Percentiles rank a stretch among this genome's conserved stretches.
Conservation (phyloP, 306 rosid genomes). For the Cicer arietinum region DNA sequence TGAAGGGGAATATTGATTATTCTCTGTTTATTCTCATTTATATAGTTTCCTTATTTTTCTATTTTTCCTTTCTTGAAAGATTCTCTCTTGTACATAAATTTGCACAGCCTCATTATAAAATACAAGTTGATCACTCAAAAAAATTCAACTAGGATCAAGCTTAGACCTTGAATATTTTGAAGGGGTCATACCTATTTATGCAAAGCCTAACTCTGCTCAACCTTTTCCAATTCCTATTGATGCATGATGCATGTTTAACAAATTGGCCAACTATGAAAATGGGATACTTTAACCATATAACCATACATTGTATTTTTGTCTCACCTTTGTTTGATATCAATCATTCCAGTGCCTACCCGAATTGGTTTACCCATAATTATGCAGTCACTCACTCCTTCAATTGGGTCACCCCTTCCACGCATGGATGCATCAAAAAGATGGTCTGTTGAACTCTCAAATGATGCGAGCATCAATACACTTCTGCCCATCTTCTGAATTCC, state of each 20-base stretch:
- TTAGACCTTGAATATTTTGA: too few relatives aligned
- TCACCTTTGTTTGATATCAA: constrained; percentile 87
- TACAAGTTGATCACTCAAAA: too few relatives aligned
- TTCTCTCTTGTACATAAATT: too few relatives aligned
- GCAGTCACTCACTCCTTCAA: constrained; percentile 92
- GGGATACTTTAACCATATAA: constrained; percentile 6
- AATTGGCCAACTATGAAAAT: constrained; percentile 20
- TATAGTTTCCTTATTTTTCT: too few relatives aligned
- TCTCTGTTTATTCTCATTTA: too few relatives aligned
- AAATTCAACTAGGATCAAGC: too few relatives aligned
- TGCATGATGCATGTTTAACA: constrained; percentile 26
- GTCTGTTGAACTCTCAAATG: constrained; percentile 89
- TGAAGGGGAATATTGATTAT: too few relatives aligned
- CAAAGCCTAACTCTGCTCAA: too few relatives aligned
- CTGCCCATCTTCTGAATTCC: constrained; percentile 93
- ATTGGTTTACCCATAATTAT: constrained; percentile 94
- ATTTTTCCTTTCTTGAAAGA: too few relatives aligned
- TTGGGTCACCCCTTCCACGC: constrained; percentile 70
- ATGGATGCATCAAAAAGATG: constrained; percentile 76
- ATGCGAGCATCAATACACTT: constrained; percentile 89
- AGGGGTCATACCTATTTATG: too few relatives aligned
- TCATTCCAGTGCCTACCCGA: constrained; percentile 86
- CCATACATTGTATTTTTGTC: constrained; percentile 45
- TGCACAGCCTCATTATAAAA: too few relatives aligned
- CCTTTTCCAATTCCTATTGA: too few relatives aligned